Percentiles rank a stretch among this genome's conserved stretches.
phyloP scores from a whole-genome alignment of 2,329 filamentous ascomycete genomes.

The Claviceps sp. region DNA sequence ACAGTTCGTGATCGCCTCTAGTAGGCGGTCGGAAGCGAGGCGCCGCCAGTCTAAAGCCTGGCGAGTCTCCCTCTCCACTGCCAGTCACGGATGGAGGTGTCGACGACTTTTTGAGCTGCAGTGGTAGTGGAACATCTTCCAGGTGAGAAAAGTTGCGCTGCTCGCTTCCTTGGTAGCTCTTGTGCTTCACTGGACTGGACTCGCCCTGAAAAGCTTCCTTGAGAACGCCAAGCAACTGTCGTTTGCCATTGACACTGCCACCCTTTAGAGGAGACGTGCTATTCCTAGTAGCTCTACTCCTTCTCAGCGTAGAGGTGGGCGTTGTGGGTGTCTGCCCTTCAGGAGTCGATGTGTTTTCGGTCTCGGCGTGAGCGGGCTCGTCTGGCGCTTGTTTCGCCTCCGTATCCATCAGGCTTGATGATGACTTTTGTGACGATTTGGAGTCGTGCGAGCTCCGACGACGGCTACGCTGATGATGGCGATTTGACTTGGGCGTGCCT shows the following conservation, averaged over 20 bases:
- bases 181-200: conserved; percentile 34
- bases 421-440: not conserved
- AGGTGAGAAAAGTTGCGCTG: conserved; percentile 19
- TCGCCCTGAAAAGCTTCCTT: conserved; percentile 51
- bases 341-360: conserved; percentile 10
- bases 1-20: conserved; percentile 40
- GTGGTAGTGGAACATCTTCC: conserved; percentile 11
- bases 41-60: conserved; percentile 15
- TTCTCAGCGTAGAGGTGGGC: conserved; percentile 31
- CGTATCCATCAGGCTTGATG: not conserved
- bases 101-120: conserved; percentile 1
- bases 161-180: conserved; percentile 35
- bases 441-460: conserved; percentile 2
- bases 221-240: conserved; percentile 42
- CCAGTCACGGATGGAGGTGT: not conserved
- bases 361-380: not conserved
- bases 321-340: conserved; percentile 18
- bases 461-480: not conserved
- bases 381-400: conserved; percentile 5
- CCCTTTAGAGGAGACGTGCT: conserved; percentile 35
- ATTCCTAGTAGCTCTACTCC: conserved; percentile 41
- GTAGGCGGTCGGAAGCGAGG: conserved; percentile 34
- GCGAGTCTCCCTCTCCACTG: not conserved
- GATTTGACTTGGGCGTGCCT: not conserved
- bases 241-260: conserved; percentile 28